A percentile compares a stretch with the other conserved stretches of the same genome.
Conservation (phyloP, 805 yeast genomes). For the Metschnikowia borealis region DNA sequence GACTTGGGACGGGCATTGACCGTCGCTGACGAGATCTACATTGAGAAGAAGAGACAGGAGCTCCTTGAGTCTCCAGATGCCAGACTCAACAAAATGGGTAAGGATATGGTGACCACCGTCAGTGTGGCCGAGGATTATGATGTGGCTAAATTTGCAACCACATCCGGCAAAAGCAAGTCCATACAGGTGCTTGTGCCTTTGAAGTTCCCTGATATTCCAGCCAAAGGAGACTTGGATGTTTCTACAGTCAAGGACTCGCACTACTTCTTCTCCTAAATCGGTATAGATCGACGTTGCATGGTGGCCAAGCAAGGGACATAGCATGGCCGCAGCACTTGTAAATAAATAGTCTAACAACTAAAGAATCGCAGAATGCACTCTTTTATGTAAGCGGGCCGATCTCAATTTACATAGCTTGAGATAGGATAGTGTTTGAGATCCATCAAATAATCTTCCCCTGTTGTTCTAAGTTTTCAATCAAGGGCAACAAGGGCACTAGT, state of each 20-base stretch:
- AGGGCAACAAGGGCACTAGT: constrained; percentile 67
- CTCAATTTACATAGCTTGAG: neutral
- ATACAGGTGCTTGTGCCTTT: constrained; percentile 61
- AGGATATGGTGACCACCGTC: constrained; percentile 64
- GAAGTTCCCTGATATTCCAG: constrained; percentile 66
- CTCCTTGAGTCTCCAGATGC: constrained; percentile 52
- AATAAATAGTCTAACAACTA: neutral
- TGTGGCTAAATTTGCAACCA: constrained; percentile 21
- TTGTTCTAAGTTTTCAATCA: constrained; percentile 74
- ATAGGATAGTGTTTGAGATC: neutral
- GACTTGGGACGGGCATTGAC: constrained; percentile 54
- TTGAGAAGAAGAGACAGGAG: constrained; percentile 63
- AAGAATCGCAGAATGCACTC: neutral
- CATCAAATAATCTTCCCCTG: constrained; percentile 73
- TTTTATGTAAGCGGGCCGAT: neutral
- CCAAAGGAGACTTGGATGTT: constrained; percentile 82
- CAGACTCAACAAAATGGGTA: constrained; percentile 45
- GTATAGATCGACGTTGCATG: constrained; percentile 1
- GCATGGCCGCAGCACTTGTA: constrained; percentile 1
- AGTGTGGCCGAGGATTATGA: constrained; percentile 45
- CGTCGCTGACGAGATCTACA: constrained; percentile 65
- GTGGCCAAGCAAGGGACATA: neutral
- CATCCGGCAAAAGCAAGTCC: constrained; percentile 21
- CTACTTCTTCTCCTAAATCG: constrained; percentile 61
- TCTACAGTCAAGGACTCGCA: constrained; percentile 62